Conservation (phyloP, 768 basidiomycete species). For the Lentinus tigrinus region DNA sequence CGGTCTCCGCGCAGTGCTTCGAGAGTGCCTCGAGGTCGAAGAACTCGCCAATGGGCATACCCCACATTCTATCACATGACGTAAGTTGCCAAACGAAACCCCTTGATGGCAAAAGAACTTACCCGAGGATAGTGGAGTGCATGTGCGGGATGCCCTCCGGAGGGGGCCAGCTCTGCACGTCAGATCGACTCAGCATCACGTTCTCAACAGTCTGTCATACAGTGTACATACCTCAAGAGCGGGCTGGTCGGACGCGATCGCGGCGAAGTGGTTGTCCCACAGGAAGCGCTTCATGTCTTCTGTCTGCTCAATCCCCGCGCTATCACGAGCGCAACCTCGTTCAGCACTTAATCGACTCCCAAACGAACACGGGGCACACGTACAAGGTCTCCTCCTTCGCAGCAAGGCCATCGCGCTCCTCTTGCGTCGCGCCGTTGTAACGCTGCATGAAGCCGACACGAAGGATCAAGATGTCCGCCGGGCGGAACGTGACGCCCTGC, state of each 20-base stretch:
- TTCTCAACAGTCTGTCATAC: too few species aligned
- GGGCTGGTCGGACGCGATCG: constrained; percentile 67
- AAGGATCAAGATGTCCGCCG: constrained; percentile 59
- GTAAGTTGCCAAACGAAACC: too few species aligned
- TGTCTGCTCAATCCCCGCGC: constrained; percentile 66
- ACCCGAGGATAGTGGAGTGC: constrained; percentile 15
- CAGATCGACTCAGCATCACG: neutral
- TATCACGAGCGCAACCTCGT: constrained; percentile 21
- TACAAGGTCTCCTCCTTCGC: constrained; percentile 53
- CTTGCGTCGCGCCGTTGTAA: constrained; percentile 43
- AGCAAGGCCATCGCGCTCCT: constrained; percentile 43
- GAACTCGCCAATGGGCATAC: constrained; percentile 78
- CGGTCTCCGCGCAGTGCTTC: constrained; percentile 51
- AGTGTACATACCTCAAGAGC: constrained; percentile 50
- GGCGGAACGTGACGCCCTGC: constrained; percentile 57
- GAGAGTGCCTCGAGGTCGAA: constrained; percentile 70
- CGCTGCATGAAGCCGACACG: constrained; percentile 64
- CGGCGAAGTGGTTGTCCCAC: constrained; percentile 76
- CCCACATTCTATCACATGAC: constrained; percentile 58
- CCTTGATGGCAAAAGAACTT: too few species aligned
- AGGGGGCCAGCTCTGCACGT: constrained; percentile 54
- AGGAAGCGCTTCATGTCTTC: constrained; percentile 72
- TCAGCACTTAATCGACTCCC: neutral
- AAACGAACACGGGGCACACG: constrained; percentile 18
- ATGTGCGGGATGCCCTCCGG: constrained; percentile 36